These are phyloP conservation scores for Amanita phalloides DNA, from an alignment of 768 basidiomycete species.

Conservation along the genomic window DNA sequence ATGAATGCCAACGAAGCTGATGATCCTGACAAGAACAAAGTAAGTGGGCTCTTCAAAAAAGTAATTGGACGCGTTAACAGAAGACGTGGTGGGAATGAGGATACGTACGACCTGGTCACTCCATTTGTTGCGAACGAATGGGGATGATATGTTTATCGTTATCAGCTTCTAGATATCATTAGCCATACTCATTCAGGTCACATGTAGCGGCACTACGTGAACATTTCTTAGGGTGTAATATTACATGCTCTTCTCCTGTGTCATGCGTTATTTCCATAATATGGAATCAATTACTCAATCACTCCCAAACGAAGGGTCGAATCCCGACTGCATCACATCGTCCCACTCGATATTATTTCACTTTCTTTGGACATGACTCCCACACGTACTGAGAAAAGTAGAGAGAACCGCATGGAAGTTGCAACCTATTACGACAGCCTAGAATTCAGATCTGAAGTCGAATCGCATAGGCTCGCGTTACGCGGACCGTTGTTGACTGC, in stretches of 20 bases:
- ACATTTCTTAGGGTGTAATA: neutral
- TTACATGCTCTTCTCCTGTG: neutral
- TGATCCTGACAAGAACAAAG: constrained; percentile 23
- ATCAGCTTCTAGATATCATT: neutral
- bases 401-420: no score
- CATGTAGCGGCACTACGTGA: neutral
- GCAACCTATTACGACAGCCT: constrained; percentile 10
- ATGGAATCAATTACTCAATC: neutral
- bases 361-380: neutral
- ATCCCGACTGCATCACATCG: no score
- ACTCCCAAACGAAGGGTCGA: no score
- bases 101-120: constrained; percentile 74
- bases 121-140: constrained; percentile 73
- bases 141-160: constrained; percentile 27
- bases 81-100: constrained; percentile 51
- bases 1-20: constrained; percentile 22
- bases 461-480: constrained; percentile 14
- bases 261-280: neutral
- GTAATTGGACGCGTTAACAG: constrained; percentile 44
- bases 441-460: constrained; percentile 24
- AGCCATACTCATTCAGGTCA: neutral
- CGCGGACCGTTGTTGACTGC: constrained; percentile 35
- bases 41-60: constrained; percentile 48
- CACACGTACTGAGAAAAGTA: no score
- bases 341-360: no score